These are phyloP conservation scores for Myxozyma udenii DNA, from an alignment of 805 yeast genomes.

Conservation along the genomic window DNA sequence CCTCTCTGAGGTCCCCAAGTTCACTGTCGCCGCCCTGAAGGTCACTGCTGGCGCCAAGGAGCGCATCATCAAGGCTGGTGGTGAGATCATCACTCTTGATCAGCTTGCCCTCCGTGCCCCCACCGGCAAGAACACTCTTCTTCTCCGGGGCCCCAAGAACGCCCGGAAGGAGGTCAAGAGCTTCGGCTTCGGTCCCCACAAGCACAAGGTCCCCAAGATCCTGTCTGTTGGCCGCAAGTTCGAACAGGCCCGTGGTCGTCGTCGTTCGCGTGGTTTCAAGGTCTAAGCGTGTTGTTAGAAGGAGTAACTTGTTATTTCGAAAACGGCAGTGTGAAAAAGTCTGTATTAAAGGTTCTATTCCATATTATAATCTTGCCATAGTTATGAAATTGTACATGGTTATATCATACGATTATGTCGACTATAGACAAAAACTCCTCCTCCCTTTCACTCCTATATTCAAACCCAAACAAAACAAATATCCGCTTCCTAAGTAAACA, in stretches of 20 bases:
- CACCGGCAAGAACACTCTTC: conserved; percentile 97
- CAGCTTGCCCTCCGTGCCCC: conserved; percentile 99
- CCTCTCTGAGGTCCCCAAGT: conserved; percentile 81
- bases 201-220: conserved; percentile 98
- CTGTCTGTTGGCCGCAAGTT: conserved; percentile 97
- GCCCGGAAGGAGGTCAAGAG: conserved; percentile 99
- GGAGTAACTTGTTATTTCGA: conserved; percentile 8
- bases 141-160: conserved; percentile 98
- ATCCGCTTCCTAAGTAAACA: conserved; percentile 7
- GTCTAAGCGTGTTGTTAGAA: conserved; percentile 74
- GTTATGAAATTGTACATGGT: no score
- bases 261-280: conserved; percentile 99
- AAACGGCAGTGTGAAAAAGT: conserved; percentile 1
- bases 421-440: no score
- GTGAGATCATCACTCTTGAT: conserved; percentile 98
- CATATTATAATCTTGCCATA: no score
- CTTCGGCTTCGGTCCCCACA: conserved; percentile 99
- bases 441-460: no score
- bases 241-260: conserved; percentile 99
- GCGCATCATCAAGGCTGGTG: conserved; percentile 96
- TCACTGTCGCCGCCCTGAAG: conserved; percentile 98
- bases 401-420: no score
- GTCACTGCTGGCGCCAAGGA: conserved; percentile 99
- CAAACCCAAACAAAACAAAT: background rate
- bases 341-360: background rate